Evolutionary conservation across 805 yeast genomes (phyloP).

Genomic region (Cyberlindnera subsufficiens): DNA sequence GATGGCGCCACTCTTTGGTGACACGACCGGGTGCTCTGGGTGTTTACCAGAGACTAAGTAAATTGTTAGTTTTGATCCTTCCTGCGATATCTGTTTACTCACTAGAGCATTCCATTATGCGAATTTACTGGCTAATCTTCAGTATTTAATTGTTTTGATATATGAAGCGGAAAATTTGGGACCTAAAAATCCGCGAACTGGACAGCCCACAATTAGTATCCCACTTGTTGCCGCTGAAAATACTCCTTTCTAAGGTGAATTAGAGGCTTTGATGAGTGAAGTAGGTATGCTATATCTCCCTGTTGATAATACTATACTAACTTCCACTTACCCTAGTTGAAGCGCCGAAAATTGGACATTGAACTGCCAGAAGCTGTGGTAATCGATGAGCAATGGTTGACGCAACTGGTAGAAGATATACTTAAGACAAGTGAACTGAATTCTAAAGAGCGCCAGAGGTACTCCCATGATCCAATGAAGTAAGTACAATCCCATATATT

Average conservation of each 20-base stretch:
- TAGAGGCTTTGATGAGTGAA: too few species aligned
- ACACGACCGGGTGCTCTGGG: constrained; percentile 67
- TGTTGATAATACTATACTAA: background rate
- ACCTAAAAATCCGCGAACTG: too few species aligned
- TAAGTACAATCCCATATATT: background rate
- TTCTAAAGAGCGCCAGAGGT: constrained; percentile 6
- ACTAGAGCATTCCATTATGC: constrained; percentile 25
- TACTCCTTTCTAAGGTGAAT: too few species aligned
- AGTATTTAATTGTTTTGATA: too few species aligned
- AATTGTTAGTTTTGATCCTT: constrained; percentile 10
- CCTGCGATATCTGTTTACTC: constrained; percentile 6
- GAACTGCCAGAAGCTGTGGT: background rate
- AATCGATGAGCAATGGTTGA: constrained; percentile 14
- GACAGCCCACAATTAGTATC: too few species aligned
- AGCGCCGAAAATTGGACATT: constrained; percentile 7
- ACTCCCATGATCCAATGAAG: constrained; percentile 11
- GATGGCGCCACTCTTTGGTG: constrained; percentile 61
- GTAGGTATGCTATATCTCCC: too few species aligned
- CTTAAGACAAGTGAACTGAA: constrained; percentile 3
- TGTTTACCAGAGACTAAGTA: constrained; percentile 59
- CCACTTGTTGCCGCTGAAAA: too few species aligned
- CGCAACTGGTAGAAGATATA: constrained; percentile 2
- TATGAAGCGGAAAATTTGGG: too few species aligned
- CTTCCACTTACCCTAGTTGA: constrained; percentile 3
- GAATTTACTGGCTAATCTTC: background rate